These are phyloP conservation scores for Mesembryanthemum crystallinum DNA, from an alignment of 148 eudicot species.

Conservation along the genomic window DNA sequence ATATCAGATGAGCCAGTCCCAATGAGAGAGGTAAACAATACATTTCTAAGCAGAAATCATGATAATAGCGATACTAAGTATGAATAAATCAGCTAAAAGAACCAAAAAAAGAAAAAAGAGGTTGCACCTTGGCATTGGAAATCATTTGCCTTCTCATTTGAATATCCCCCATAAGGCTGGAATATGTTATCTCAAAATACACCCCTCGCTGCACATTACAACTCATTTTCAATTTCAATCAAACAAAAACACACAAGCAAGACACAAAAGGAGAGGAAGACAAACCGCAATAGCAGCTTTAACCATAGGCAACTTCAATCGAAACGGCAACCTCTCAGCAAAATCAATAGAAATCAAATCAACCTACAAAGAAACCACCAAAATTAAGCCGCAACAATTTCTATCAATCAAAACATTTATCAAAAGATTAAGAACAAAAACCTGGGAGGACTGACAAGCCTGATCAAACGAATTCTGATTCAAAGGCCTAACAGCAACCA, in stretches of 20 bases:
- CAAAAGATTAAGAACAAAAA: conserved; percentile 8
- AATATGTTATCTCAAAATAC: conserved; percentile 79
- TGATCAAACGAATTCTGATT: conserved; percentile 72
- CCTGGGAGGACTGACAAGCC: conserved; percentile 69
- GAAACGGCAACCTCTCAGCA: conserved; percentile 68
- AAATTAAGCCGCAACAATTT: background rate
- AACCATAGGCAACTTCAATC: conserved; percentile 71
- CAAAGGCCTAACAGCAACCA: conserved; percentile 72
- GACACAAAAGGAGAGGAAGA: background rate
- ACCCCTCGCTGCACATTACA: conserved; percentile 69
- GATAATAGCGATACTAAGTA: background rate
- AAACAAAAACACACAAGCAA: background rate
- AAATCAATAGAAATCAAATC: conserved; percentile 89
- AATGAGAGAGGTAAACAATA: too few relatives aligned
- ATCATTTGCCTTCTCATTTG: conserved; percentile 69
- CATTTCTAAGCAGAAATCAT: background rate
- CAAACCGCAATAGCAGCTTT: conserved; percentile 79
- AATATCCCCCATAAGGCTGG: conserved; percentile 56
- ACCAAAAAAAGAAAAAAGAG: background rate
- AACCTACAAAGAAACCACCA: conserved; percentile 29
- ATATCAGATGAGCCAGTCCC: too few relatives aligned
- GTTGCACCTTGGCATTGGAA: conserved; percentile 68
- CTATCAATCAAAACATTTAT: background rate
- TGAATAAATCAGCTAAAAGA: background rate
- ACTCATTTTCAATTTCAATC: conserved; percentile 1